Evolutionary conservation across 306 rosid genomes (phyloP).

Genomic region (Vachellia collinsii): DNA sequence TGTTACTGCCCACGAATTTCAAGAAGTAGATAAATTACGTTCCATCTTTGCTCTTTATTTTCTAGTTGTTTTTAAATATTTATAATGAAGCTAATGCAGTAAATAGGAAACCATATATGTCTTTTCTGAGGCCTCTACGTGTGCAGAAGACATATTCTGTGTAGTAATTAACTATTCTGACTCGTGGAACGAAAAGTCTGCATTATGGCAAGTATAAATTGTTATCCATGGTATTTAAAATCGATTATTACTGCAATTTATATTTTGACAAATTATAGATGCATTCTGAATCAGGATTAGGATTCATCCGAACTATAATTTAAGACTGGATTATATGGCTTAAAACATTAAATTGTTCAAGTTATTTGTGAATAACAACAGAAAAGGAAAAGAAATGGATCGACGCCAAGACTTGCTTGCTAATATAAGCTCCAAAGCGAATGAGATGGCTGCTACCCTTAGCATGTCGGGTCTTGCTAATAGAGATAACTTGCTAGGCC

Average conservation of each 20-base stretch:
- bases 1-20: background rate
- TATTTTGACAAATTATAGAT: background rate
- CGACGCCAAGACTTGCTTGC: constrained; percentile 43
- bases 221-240: background rate
- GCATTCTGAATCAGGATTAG: background rate
- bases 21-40: background rate
- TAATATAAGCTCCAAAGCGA: constrained; percentile 39
- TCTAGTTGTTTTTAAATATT: background rate
- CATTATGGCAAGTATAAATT: background rate
- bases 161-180: background rate
- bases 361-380: constrained; percentile 34
- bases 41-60: background rate
- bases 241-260: background rate
- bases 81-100: background rate
- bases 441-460: constrained; percentile 50
- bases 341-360: background rate
- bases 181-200: background rate
- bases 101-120: background rate
- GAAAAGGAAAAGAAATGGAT: constrained; percentile 45
- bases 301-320: background rate
- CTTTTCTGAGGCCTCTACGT: background rate
- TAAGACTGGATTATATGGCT: background rate
- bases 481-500: constrained; percentile 48
- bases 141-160: background rate
- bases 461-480: constrained; percentile 49